Conservation (phyloP, 331 rosid species). For the Ulmus americana region DNA sequence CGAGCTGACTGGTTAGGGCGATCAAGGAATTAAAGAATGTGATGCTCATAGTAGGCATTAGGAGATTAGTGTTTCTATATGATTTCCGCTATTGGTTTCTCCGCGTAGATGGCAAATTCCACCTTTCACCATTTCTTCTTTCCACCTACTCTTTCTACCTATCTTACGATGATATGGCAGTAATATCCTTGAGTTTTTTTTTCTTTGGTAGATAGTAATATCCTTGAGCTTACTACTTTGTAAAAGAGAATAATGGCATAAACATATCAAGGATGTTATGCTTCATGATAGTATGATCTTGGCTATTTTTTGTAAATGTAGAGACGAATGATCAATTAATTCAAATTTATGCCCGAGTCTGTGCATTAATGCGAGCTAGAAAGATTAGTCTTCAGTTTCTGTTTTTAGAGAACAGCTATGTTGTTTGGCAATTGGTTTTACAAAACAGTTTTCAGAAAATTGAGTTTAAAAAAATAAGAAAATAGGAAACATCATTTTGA, state of each 20-base stretch:
- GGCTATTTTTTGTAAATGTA: constrained; percentile 33
- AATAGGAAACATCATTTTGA: too few relatives aligned
- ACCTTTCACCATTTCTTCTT: not conserved
- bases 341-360: constrained; percentile 21
- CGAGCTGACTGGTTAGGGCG: constrained; percentile 4
- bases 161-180: not conserved
- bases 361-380: not conserved
- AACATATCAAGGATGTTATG: not conserved
- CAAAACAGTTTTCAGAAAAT: too few relatives aligned
- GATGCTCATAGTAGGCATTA: constrained; percentile 9
- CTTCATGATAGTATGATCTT: constrained; percentile 10
- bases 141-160: not conserved
- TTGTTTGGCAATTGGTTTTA: too few relatives aligned
- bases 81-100: not conserved
- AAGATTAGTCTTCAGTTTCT: not conserved
- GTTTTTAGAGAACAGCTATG: too few relatives aligned
- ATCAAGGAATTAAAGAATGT: constrained; percentile 8
- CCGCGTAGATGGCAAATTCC: not conserved
- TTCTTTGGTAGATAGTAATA: not conserved
- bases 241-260: not conserved
- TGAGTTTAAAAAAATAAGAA: too few relatives aligned
- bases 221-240: not conserved
- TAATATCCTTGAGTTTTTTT: not conserved
- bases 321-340: constrained; percentile 20
- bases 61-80: constrained; percentile 2